A percentile compares a stretch with the other conserved stretches of the same genome.
Evolutionary conservation across 176 grass and related monocot species (phyloP).

Genomic region (Leersia perrieri): DNA sequence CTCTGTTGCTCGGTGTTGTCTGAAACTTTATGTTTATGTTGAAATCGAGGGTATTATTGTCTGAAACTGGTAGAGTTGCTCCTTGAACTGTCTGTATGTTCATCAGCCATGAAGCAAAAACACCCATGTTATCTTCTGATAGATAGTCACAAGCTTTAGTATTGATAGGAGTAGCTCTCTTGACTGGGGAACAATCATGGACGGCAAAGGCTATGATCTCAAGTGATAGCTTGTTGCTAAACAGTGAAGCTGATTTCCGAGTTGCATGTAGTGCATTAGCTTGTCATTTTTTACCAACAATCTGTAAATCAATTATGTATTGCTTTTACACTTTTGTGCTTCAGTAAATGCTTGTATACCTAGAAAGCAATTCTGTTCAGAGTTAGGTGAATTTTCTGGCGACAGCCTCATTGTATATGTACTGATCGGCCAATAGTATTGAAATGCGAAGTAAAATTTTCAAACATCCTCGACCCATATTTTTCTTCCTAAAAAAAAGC

Average conservation of each 20-base stretch:
- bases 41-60: not conserved
- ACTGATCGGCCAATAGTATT: not conserved
- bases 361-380: not conserved
- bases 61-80: not conserved
- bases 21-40: not conserved
- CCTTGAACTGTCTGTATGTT: not conserved
- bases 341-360: slow-evolving; percentile 17
- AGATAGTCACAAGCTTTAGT: not conserved
- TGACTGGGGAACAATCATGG: not conserved
- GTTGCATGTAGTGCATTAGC: not conserved
- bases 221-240: not conserved
- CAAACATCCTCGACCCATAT: too few species aligned
- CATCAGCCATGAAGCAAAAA: not conserved
- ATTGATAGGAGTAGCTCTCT: not conserved
- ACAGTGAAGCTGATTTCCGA: not conserved
- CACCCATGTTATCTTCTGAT: not conserved
- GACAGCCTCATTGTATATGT: not conserved
- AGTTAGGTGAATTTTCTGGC: not conserved
- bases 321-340: too few species aligned
- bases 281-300: not conserved
- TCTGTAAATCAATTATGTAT: not conserved
- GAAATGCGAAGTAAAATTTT: not conserved
- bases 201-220: not conserved
- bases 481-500: too few species aligned
- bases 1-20: not conserved